Conservation (phyloP, 352 stramenopile genomes). For the Phytophthora pisi region DNA sequence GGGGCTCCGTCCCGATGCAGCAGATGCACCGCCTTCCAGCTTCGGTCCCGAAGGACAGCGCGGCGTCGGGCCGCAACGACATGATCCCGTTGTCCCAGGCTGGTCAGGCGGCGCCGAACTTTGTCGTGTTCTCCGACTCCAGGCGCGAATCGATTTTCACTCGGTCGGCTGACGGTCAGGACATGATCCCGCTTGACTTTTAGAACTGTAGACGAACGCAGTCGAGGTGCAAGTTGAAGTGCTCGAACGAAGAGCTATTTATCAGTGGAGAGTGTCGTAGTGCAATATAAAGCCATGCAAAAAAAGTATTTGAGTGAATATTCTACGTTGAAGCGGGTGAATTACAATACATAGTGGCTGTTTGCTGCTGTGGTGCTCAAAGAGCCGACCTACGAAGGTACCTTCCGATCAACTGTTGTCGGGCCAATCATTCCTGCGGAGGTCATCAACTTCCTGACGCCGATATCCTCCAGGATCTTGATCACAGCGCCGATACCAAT, state of each 20-base stretch:
- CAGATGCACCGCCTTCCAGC: constrained; percentile 25
- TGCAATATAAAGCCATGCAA: constrained; percentile 24
- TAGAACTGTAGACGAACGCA: constrained; percentile 23
- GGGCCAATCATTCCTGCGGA: not conserved
- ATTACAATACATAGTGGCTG: too few relatives aligned
- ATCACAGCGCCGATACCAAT: not conserved
- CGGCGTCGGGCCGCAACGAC: constrained; percentile 29
- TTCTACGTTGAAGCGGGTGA: not conserved
- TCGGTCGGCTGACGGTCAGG: constrained; percentile 37
- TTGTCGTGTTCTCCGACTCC: constrained; percentile 45
- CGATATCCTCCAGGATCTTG: not conserved
- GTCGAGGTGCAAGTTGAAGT: constrained; percentile 26
- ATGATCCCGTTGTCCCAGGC: constrained; percentile 37
- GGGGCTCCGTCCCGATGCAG: constrained; percentile 25
- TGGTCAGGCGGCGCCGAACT: constrained; percentile 21
- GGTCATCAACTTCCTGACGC: not conserved
- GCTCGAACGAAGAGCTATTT: constrained; percentile 50
- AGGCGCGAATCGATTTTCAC: constrained; percentile 45
- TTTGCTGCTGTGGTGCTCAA: too few relatives aligned
- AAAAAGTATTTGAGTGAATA: not conserved
- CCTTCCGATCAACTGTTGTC: not conserved
- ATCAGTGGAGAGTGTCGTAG: constrained; percentile 35
- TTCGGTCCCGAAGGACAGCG: constrained; percentile 26
- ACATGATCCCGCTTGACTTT: constrained; percentile 50
- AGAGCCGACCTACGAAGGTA: too few relatives aligned